Evolutionary conservation across 768 basidiomycete genomes (phyloP).

Genomic region (Amanita pallidorosea): DNA sequence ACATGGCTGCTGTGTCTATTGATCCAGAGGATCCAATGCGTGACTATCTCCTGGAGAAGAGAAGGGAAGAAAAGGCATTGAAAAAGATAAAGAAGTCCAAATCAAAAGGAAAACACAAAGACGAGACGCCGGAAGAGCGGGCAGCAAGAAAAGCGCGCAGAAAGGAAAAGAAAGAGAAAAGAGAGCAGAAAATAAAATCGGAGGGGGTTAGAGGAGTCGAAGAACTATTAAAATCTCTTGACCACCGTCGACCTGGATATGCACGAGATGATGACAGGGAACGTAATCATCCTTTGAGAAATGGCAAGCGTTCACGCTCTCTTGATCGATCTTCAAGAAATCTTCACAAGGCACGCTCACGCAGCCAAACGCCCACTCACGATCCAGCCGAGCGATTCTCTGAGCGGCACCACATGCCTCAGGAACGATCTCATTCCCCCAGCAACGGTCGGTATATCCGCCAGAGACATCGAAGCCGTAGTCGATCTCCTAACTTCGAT

Average conservation of each 20-base stretch:
- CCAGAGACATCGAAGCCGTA: neutral
- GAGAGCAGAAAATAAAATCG: constrained; percentile 39
- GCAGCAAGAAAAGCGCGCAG: constrained; percentile 65
- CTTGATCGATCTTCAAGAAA: constrained; percentile 16
- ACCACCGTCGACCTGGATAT: constrained; percentile 18
- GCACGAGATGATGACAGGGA: constrained; percentile 5
- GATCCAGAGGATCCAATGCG: constrained; percentile 99
- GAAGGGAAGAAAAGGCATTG: constrained; percentile 56
- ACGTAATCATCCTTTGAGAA: too few relatives aligned
- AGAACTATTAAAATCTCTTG: constrained; percentile 45
- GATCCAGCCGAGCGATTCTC: neutral
- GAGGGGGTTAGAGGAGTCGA: constrained; percentile 58
- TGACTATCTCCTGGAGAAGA: constrained; percentile 75
- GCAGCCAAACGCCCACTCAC: neutral
- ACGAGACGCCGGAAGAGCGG: constrained; percentile 75
- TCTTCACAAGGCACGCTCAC: constrained; percentile 10
- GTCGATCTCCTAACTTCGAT: neutral
- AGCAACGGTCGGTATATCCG: neutral
- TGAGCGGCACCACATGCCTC: neutral
- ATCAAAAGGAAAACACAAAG: constrained; percentile 56
- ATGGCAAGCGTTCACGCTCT: constrained; percentile 8
- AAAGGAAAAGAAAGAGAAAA: constrained; percentile 48
- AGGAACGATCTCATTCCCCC: neutral
- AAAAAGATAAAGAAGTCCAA: constrained; percentile 56
- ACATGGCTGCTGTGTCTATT: constrained; percentile 52